Evolutionary conservation across 2,329 filamentous ascomycete species (phyloP).

Genomic region (Rutstroemia sydowiana): DNA sequence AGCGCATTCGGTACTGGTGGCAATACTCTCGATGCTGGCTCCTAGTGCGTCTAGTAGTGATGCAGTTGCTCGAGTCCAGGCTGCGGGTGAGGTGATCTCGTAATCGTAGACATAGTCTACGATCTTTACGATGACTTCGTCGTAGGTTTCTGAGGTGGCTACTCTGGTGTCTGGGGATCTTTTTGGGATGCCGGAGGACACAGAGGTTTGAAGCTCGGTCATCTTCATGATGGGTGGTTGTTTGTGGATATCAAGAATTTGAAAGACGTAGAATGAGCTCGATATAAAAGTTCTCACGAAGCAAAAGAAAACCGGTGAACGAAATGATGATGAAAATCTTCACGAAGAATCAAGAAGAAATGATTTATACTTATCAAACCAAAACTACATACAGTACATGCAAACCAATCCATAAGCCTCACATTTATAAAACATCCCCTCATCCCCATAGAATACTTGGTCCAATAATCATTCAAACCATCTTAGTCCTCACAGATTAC

Average conservation of each 20-base stretch:
- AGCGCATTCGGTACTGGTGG: constrained; percentile 11
- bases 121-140: constrained; percentile 17
- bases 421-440: not conserved
- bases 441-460: not conserved
- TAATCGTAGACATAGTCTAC: constrained; percentile 18
- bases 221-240: constrained; percentile 4
- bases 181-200: not conserved
- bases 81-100: constrained; percentile 6
- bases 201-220: constrained; percentile 1
- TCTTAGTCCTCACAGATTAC: not conserved
- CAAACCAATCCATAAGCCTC: not conserved
- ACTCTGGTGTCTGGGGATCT: not conserved
- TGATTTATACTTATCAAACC: not conserved
- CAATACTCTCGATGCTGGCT: constrained; percentile 17
- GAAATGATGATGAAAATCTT: not conserved
- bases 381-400: not conserved
- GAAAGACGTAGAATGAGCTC: not conserved
- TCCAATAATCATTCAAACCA: not conserved
- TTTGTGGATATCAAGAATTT: not conserved
- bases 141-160: constrained; percentile 4
- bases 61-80: constrained; percentile 11
- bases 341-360: not conserved
- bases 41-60: constrained; percentile 21
- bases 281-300: not conserved
- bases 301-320: not conserved